These are phyloP conservation scores for Xylariaceae sp. DNA, from an alignment of 2,329 filamentous ascomycete species.

Conservation along the genomic window DNA sequence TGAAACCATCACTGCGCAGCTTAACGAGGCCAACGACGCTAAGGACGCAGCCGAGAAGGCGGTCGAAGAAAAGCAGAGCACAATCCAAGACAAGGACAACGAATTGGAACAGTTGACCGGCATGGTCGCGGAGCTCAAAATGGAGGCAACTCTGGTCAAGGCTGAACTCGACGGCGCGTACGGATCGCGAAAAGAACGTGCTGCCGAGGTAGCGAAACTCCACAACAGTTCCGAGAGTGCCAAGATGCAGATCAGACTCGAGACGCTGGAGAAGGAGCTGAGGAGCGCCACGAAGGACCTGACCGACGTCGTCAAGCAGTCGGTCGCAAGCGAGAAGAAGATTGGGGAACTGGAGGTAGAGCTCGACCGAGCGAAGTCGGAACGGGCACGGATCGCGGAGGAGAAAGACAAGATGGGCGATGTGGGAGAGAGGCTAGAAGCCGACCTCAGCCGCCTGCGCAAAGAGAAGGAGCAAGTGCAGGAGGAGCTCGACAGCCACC, in stretches of 20 bases:
- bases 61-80: constrained; percentile 27
- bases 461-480: constrained; percentile 26
- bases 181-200: constrained; percentile 50
- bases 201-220: constrained; percentile 47
- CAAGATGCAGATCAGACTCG: constrained; percentile 32
- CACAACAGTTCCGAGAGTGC: constrained; percentile 36
- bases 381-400: constrained; percentile 16
- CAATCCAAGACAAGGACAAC: constrained; percentile 32
- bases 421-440: constrained; percentile 20
- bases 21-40: constrained; percentile 25
- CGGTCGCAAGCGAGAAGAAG: constrained; percentile 26
- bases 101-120: constrained; percentile 32
- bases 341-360: constrained; percentile 24
- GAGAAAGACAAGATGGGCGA: constrained; percentile 18
- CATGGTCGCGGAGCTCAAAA: constrained; percentile 53
- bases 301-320: constrained; percentile 25
- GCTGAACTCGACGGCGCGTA: constrained; percentile 57
- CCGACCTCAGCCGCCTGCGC: constrained; percentile 18
- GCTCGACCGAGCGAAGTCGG: constrained; percentile 22
- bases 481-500: constrained; percentile 25
- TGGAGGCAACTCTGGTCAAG: constrained; percentile 52
- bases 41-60: constrained; percentile 22
- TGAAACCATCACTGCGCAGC: constrained; percentile 28
- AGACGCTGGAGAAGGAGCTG: constrained; percentile 59
- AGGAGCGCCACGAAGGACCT: constrained; percentile 34